These are phyloP conservation scores for Tolypocladium tundrense DNA, from an alignment of 2,329 filamentous ascomycete species.

Conservation along the genomic window DNA sequence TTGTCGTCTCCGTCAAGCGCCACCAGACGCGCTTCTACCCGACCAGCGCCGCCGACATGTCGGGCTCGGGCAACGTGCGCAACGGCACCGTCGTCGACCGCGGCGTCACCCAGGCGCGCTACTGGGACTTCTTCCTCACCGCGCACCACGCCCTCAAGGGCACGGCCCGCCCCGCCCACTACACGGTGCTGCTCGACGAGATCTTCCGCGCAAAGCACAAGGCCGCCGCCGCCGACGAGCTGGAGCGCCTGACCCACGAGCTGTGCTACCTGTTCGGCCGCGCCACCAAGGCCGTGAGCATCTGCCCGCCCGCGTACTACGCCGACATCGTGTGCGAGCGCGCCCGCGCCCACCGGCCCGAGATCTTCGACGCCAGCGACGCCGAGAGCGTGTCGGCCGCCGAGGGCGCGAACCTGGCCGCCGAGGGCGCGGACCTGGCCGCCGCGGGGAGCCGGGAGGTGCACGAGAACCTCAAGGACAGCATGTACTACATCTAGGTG, in stretches of 20 bases:
- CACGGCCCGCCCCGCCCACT: constrained; percentile 76
- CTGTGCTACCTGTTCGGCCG: constrained; percentile 78
- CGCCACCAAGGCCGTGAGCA: constrained; percentile 78
- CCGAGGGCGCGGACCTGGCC: constrained; percentile 2
- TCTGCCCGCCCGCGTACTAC: constrained; percentile 85
- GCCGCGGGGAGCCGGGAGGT: constrained; percentile 17
- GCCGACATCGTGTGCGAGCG: constrained; percentile 78
- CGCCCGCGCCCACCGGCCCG: constrained; percentile 59
- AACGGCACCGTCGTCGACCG: constrained; percentile 80
- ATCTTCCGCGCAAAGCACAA: constrained; percentile 42
- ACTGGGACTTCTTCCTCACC: constrained; percentile 81
- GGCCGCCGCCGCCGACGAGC: constrained; percentile 48
- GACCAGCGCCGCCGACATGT: constrained; percentile 35
- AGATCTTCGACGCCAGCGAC: constrained; percentile 42
- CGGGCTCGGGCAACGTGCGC: constrained; percentile 52
- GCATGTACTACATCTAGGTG: constrained; percentile 47
- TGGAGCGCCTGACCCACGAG: constrained; percentile 66
- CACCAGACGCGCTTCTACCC: constrained; percentile 87
- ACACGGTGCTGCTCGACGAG: constrained; percentile 64
- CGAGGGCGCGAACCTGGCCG: constrained; percentile 4
- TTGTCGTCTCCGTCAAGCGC: constrained; percentile 77
- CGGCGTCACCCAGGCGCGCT: constrained; percentile 62
- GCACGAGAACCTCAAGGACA: constrained; percentile 30
- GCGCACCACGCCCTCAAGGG: constrained; percentile 74
- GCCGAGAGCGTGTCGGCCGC: constrained; percentile 14